Conservation (phyloP, 257 asterid species). For the Fraxinus anomala region DNA sequence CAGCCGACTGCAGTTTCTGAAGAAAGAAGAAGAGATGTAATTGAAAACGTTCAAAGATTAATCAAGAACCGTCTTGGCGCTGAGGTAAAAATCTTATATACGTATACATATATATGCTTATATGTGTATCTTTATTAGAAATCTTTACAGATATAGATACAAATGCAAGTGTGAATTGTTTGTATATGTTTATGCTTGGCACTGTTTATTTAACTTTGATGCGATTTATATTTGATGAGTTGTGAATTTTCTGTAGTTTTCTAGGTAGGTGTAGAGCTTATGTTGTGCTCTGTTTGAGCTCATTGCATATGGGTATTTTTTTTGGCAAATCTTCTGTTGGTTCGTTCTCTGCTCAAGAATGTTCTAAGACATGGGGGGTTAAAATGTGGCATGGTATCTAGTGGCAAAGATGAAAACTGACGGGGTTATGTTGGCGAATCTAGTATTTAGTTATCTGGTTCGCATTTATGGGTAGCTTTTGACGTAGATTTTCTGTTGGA, state of each 20-base stretch:
- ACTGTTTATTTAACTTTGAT: not conserved
- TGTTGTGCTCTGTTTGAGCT: not conserved
- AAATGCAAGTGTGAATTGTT: not conserved
- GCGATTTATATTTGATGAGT: not conserved
- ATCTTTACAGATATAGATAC: not conserved
- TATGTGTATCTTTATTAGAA: not conserved
- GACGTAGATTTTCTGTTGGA: not conserved
- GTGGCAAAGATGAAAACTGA: constrained; percentile 16
- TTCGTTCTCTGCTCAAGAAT: not conserved
- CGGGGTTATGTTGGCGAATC: constrained; percentile 14
- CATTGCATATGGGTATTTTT: not conserved
- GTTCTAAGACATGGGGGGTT: not conserved
- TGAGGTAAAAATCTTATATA: constrained; percentile 21
- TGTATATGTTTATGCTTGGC: not conserved
- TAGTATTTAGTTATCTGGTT: not conserved
- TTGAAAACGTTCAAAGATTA: constrained; percentile 32
- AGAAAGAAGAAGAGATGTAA: constrained; percentile 24
- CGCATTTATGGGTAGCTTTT: not conserved
- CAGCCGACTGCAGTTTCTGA: constrained; percentile 34
- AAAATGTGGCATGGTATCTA: constrained; percentile 20
- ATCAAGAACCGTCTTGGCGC: constrained; percentile 25
- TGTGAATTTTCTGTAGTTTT: not conserved
- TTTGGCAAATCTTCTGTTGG: not conserved
- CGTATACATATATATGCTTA: not conserved
- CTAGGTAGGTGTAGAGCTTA: not conserved